phyloP scores from a whole-genome alignment of 805 yeast species.

The Ogataea naganishii region DNA sequence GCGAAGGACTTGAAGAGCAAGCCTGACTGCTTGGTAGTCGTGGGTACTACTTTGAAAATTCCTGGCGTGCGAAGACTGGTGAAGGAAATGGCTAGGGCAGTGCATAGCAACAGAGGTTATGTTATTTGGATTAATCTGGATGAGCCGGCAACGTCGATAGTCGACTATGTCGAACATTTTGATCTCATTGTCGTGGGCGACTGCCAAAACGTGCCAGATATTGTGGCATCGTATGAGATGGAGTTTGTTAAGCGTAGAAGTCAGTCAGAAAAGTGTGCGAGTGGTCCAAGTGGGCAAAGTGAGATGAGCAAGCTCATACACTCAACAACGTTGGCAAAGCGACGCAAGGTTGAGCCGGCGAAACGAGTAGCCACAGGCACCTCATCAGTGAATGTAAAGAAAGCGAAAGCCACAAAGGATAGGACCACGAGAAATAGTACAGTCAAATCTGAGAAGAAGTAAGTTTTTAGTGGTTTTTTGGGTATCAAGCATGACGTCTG shows the following conservation, averaged over 20 bases:
- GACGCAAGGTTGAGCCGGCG: too few relatives aligned
- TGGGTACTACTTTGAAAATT: conserved; percentile 80
- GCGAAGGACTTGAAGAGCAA: conserved; percentile 52
- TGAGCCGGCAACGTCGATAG: conserved; percentile 39
- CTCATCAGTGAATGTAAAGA: too few relatives aligned
- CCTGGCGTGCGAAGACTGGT: conserved; percentile 62
- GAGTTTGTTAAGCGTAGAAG: conserved; percentile 6
- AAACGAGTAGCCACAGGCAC: too few relatives aligned
- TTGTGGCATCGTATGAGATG: conserved; percentile 15
- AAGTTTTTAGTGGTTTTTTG: too few relatives aligned
- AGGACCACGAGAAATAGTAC: too few relatives aligned
- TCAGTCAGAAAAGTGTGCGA: too few relatives aligned
- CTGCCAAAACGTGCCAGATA: conserved; percentile 45
- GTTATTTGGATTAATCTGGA: conserved; percentile 57
- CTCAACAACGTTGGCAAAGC: too few relatives aligned
- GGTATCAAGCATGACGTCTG: too few relatives aligned
- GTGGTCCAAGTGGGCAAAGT: too few relatives aligned
- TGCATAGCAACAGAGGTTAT: conserved; percentile 48
- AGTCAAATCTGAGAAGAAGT: too few relatives aligned
- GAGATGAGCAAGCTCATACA: too few relatives aligned
- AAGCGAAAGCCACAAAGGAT: too few relatives aligned
- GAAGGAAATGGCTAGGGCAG: conserved; percentile 48
- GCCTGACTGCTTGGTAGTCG: conserved; percentile 74
- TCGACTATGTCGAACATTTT: conserved; percentile 40
- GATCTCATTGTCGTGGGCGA: conserved; percentile 59